A percentile compares a stretch with the other conserved stretches of the same genome.
phyloP scores from a whole-genome alignment of 805 yeast species.

The Schizosaccharomyces cryophilus region DNA sequence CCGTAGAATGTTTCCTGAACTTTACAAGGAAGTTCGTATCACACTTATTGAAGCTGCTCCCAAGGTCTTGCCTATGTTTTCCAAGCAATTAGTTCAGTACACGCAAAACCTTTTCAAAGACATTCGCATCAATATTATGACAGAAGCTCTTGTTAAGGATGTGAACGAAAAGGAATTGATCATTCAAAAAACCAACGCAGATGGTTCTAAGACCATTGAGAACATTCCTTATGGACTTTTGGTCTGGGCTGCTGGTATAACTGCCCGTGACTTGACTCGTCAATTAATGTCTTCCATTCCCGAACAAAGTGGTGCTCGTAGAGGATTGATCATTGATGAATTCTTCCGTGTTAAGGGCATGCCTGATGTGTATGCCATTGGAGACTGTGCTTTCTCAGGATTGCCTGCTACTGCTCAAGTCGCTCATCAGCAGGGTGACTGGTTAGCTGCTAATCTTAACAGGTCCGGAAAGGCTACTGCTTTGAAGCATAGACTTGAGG shows the following conservation, averaged over 20 bases:
- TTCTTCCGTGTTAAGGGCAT: constrained; percentile 47
- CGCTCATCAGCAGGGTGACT: constrained; percentile 46
- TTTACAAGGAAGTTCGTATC: constrained; percentile 38
- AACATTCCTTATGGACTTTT: constrained; percentile 43
- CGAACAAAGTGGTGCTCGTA: constrained; percentile 29
- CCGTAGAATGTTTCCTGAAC: constrained; percentile 30
- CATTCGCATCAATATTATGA: constrained; percentile 36
- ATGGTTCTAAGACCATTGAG: constrained; percentile 15
- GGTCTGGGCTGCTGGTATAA: constrained; percentile 56
- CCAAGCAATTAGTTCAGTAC: constrained; percentile 36
- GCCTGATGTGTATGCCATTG: constrained; percentile 47
- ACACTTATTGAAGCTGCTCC: constrained; percentile 48
- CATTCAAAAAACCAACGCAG: constrained; percentile 27
- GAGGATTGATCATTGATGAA: constrained; percentile 59
- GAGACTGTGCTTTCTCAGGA: constrained; percentile 37
- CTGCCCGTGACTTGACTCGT: constrained; percentile 37
- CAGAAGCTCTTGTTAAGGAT: constrained; percentile 34
- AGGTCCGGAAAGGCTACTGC: constrained; percentile 19
- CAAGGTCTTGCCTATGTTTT: constrained; percentile 43
- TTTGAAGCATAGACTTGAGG: not conserved
- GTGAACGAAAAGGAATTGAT: constrained; percentile 32
- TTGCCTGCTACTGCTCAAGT: constrained; percentile 57
- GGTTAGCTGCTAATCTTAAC: constrained; percentile 35
- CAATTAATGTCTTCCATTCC: constrained; percentile 26
- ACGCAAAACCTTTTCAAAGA: constrained; percentile 39